Percentiles rank a stretch among this genome's conserved stretches.
These are phyloP conservation scores for Gnomoniopsis smithogilvyi DNA, from an alignment of 2,329 filamentous ascomycete species.

Conservation along the genomic window DNA sequence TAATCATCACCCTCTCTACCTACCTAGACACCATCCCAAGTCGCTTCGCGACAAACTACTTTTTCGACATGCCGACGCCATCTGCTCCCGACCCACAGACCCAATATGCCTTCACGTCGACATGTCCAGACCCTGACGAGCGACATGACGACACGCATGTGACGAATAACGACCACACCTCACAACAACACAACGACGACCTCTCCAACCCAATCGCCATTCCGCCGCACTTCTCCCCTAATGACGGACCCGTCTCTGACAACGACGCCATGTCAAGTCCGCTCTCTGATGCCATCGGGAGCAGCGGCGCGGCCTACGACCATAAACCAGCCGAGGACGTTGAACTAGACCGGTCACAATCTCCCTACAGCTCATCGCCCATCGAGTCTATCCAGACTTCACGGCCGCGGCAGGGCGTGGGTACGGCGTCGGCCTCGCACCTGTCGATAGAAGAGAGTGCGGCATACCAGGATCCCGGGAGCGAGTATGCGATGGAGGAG, in stretches of 20 bases:
- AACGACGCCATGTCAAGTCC: constrained; percentile 2
- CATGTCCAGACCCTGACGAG: constrained; percentile 16
- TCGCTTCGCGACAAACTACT: neutral
- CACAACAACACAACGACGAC: constrained; percentile 17
- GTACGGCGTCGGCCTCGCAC: neutral
- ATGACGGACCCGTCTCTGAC: constrained; percentile 8
- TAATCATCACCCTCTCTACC: too few species aligned
- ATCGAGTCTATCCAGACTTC: neutral
- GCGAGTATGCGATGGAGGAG: constrained; percentile 26
- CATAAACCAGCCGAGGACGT: constrained; percentile 1
- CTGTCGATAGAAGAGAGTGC: neutral
- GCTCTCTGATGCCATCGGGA: neutral
- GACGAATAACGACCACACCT: constrained; percentile 7
- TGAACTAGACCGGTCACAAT: constrained; percentile 10
- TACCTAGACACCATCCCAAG: neutral
- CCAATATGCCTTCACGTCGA: constrained; percentile 11
- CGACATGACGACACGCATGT: neutral
- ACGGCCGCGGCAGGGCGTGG: constrained; percentile 14
- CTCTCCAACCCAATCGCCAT: constrained; percentile 39
- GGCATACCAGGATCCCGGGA: neutral
- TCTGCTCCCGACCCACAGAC: constrained; percentile 14
- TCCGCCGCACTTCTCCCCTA: constrained; percentile 31
- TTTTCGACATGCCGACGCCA: constrained; percentile 17
- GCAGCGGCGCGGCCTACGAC: too few species aligned
- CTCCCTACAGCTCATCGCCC: constrained; percentile 2